Evolutionary conservation across 75 land plant species (phyloP), one percentile per base, ranked within the genome.

Genomic region (Picea sitchensis): DNA sequence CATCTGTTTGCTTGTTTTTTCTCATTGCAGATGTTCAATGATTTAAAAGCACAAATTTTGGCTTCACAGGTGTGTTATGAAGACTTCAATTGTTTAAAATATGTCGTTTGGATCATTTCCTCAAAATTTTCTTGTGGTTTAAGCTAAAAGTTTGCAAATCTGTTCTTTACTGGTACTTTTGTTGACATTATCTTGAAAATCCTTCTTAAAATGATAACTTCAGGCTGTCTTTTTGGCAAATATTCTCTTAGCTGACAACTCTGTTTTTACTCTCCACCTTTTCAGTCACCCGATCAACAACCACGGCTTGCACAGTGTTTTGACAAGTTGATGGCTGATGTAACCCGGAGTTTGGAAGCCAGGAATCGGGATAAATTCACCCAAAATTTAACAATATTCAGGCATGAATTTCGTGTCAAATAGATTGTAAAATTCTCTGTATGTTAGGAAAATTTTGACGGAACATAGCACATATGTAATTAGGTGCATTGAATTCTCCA

Each of bases 361-460:
- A 94, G 88, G 84, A 96, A 96, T 83, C 82, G 95, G 56, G 99
- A 96, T 60, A 96, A 91, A 83, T 96, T 96, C 85, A 96, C 99
- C 38, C 95, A 96, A 78, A 92, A 94, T 80, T 82, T 96, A 26
- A 94, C 95, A 23, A 61, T 86, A 54, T 96, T 94, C 85, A 89
- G 98, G 80, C 90, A 94, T 83, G 99, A 96, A 30, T 96, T 92
- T 73, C 90, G 92, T 73, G 87, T 86, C 63, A 96, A 94, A 83
- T 94, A 91, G 80, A 60, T 15, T 81, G 79, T 64, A 41, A 65
- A 79, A 41, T 65, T 79, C 74, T 65, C 15, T 65, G 36, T 79
- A 65, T 65, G 36, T 17, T 75, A 75, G 76, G 59, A 75, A 75
- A 26, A 51, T 75, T 75, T 75, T 75, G 60, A 26, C 15, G 36